A percentile compares a stretch with the other conserved stretches of the same genome.
These are phyloP conservation scores for Penicillium sp. DNA, from an alignment of 2,329 filamentous ascomycete genomes.

Conservation along the genomic window DNA sequence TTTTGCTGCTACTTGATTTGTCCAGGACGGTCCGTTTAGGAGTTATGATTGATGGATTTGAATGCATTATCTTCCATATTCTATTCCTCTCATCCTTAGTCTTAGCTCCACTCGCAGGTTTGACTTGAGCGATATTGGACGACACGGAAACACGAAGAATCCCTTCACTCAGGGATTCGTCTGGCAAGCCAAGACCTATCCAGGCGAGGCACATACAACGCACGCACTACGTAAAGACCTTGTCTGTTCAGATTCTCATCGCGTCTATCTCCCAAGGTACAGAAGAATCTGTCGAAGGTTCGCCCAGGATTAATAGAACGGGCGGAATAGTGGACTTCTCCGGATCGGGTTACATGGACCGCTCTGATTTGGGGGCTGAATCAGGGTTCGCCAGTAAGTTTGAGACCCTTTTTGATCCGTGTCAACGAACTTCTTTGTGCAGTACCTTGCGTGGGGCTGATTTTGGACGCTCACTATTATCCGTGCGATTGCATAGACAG, in stretches of 20 bases:
- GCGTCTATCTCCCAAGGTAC: background rate
- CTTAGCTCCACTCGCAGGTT: background rate
- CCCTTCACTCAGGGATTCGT: background rate
- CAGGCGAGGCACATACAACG: background rate
- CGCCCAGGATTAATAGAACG: background rate
- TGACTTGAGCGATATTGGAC: too few species aligned
- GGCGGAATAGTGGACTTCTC: background rate
- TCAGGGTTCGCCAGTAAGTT: background rate
- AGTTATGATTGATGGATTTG: slow-evolving; percentile 27
- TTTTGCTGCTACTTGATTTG: slow-evolving; percentile 16
- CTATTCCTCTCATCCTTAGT: background rate
- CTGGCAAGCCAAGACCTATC: background rate
- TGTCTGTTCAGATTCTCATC: background rate
- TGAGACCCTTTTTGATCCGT: background rate
- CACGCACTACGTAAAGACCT: background rate
- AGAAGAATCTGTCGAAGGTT: background rate
- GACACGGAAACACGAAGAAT: too few species aligned
- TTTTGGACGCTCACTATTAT: background rate
- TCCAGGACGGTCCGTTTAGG: slow-evolving; percentile 13
- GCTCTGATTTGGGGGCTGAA: background rate
- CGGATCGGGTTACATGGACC: background rate
- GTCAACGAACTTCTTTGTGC: too few species aligned
- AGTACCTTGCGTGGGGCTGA: background rate
- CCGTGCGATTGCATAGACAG: background rate
- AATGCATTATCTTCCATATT: background rate